Evolutionary conservation across 2,329 filamentous ascomycete genomes (phyloP).

Genomic region (Ophiostoma australiae): DNA sequence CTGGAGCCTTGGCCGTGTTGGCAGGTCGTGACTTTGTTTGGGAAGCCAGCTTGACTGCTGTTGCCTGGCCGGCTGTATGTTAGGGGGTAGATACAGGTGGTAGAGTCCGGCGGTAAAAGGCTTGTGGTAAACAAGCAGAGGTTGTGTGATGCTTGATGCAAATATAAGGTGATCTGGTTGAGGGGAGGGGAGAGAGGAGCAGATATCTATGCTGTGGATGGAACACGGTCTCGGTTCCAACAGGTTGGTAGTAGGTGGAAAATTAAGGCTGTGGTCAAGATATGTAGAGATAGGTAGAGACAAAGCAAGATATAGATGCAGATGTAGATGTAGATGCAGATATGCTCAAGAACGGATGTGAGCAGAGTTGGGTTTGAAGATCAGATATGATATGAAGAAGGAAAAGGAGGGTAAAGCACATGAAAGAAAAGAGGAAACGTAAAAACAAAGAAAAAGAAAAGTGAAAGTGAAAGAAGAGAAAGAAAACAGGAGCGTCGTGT

Average conservation of each 20-base stretch:
- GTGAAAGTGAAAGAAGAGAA: slow-evolving; percentile 12
- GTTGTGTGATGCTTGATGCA: slow-evolving; percentile 13
- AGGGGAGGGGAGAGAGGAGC: neutral
- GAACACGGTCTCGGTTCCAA: slow-evolving; percentile 18
- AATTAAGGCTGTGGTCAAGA: neutral
- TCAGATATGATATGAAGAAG: neutral
- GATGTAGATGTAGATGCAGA: neutral
- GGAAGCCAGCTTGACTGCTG: slow-evolving; percentile 23
- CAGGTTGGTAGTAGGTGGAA: neutral
- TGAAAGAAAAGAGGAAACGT: neutral
- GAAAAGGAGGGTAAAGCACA: neutral
- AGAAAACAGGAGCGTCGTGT: neutral
- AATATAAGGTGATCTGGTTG: neutral
- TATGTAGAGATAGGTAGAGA: neutral
- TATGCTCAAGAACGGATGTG: neutral
- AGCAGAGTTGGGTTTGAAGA: neutral
- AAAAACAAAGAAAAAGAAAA: slow-evolving; percentile 9
- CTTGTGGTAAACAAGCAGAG: neutral
- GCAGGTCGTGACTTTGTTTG: slow-evolving; percentile 18
- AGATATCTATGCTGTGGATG: slow-evolving; percentile 15
- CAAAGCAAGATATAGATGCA: neutral
- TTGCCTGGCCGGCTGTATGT: slow-evolving; percentile 1
- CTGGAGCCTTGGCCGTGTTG: slow-evolving; percentile 23
- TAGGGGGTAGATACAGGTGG: neutral
- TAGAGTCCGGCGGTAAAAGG: neutral